A percentile compares a stretch with the other conserved stretches of the same genome.
Conservation (phyloP, 2,329 filamentous ascomycete genomes). For the Fusarium sp. region DNA sequence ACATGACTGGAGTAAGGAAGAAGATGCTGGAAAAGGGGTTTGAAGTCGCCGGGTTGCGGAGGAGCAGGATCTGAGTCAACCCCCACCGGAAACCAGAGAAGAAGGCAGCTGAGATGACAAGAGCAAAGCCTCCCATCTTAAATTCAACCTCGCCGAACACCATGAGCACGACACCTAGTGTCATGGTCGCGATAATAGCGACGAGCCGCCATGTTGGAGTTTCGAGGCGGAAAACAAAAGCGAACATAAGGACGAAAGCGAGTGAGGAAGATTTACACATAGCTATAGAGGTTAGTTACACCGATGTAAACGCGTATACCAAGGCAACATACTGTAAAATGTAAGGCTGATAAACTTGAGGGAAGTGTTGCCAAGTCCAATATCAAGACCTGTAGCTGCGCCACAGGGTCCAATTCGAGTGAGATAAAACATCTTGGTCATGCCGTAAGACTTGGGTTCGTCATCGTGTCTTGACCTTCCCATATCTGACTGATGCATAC, state of each 20-base stretch:
- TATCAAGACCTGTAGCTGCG: constrained; percentile 91
- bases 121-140: constrained; percentile 83
- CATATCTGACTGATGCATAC: constrained; percentile 57
- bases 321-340: constrained; percentile 79
- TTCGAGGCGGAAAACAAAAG: constrained; percentile 93
- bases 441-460: constrained; percentile 69
- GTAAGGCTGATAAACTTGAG: constrained; percentile 96
- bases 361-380: constrained; percentile 94
- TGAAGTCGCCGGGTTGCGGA: constrained; percentile 92
- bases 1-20: constrained; percentile 98
- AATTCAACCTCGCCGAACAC: constrained; percentile 95
- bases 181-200: constrained; percentile 91
- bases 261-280: constrained; percentile 99
- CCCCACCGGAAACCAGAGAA: constrained; percentile 98
- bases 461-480: constrained; percentile 63
- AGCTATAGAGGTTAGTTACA: constrained; percentile 57
- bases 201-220: constrained; percentile 86
- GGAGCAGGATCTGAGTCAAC: constrained; percentile 95
- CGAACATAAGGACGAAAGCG: constrained; percentile 94
- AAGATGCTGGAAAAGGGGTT: constrained; percentile 98
- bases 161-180: constrained; percentile 95
- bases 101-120: constrained; percentile 93
- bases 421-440: constrained; percentile 92
- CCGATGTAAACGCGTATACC: background rate
- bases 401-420: constrained; percentile 93